phyloP scores from a whole-genome alignment of 192 early-diverging fungal genomes.

The Coemansia sp. region DNA sequence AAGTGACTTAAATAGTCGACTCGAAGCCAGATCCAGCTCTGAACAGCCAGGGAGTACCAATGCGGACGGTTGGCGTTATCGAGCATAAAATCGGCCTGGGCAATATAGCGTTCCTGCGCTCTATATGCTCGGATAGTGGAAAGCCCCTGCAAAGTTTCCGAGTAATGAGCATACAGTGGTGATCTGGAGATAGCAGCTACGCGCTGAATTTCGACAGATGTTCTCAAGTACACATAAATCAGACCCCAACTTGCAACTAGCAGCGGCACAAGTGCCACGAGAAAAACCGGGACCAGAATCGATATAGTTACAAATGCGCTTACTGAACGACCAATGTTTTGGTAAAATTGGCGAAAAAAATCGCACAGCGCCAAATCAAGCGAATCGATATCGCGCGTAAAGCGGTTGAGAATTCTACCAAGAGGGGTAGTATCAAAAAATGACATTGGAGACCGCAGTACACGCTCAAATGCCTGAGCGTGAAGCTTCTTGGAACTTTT shows the following conservation, averaged over 20 bases:
- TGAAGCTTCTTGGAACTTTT: slow-evolving; percentile 66
- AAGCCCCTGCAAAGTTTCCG: slow-evolving; percentile 76
- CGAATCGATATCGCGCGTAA: slow-evolving; percentile 3
- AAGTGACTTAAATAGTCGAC: slow-evolving; percentile 33
- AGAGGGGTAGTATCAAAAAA: slow-evolving; percentile 18
- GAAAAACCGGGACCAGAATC: slow-evolving; percentile 66
- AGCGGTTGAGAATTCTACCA: slow-evolving; percentile 11
- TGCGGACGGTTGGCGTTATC: slow-evolving; percentile 46
- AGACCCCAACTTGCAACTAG: slow-evolving; percentile 72
- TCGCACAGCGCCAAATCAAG: slow-evolving; percentile 41
- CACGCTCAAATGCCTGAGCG: slow-evolving; percentile 65
- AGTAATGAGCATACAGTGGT: slow-evolving; percentile 80
- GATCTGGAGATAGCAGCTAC: slow-evolving; percentile 80
- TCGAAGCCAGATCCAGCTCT: slow-evolving; percentile 50
- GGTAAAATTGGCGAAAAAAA: slow-evolving; percentile 64
- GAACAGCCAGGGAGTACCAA: slow-evolving; percentile 40
- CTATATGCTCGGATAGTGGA: slow-evolving; percentile 85
- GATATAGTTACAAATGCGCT: slow-evolving; percentile 49
- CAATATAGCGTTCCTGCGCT: slow-evolving; percentile 30
- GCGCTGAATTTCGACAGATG: slow-evolving; percentile 86
- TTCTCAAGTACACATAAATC: slow-evolving; percentile 73
- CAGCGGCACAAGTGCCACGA: slow-evolving; percentile 70
- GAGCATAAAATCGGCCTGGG: slow-evolving; percentile 14
- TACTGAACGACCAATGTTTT: slow-evolving; percentile 43
- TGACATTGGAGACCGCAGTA: slow-evolving; percentile 11